Percentiles rank a stretch among this genome's conserved stretches.
phyloP scores from a whole-genome alignment of 2,329 filamentous ascomycete species.

The Calycina marina region DNA sequence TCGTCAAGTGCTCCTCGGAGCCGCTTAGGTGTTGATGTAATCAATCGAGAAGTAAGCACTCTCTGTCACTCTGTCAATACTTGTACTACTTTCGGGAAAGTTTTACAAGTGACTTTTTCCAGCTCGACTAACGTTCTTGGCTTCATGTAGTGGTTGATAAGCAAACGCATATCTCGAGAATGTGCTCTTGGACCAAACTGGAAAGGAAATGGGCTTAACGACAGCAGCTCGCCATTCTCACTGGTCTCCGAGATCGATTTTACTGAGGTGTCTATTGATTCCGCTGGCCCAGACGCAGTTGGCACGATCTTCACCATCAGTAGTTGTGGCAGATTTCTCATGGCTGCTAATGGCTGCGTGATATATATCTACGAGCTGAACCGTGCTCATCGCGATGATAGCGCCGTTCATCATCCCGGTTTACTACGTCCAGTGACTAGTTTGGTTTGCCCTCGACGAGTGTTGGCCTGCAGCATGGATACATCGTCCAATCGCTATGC shows the following conservation, averaged over 20 bases:
- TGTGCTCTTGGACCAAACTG: conserved; percentile 23
- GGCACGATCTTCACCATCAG: conserved; percentile 29
- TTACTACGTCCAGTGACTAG: conserved; percentile 32
- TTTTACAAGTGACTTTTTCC: too few relatives aligned
- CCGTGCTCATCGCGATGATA: conserved; percentile 6
- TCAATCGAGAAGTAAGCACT: conserved; percentile 11
- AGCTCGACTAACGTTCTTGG: too few relatives aligned
- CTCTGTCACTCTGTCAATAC: too few relatives aligned
- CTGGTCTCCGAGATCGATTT: conserved; percentile 26
- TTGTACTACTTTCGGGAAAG: too few relatives aligned
- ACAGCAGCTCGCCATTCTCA: conserved; percentile 18
- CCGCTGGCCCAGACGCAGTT: conserved; percentile 10
- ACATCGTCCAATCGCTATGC: conserved; percentile 38
- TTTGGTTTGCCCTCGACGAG: conserved; percentile 39
- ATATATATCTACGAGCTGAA: conserved; percentile 39
- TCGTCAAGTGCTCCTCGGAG: conserved; percentile 27
- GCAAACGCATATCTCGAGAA: conserved; percentile 29
- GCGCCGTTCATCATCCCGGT: conserved; percentile 10
- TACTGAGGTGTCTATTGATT: conserved; percentile 21
- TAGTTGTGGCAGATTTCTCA: conserved; percentile 40
- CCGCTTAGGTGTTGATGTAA: neutral
- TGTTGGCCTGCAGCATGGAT: conserved; percentile 48
- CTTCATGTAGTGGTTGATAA: conserved; percentile 22
- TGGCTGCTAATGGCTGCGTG: conserved; percentile 36
- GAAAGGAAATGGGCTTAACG: conserved; percentile 16